Evolutionary conservation across 2,329 filamentous ascomycete species (phyloP).

Genomic region (Nemania bipapillata): DNA sequence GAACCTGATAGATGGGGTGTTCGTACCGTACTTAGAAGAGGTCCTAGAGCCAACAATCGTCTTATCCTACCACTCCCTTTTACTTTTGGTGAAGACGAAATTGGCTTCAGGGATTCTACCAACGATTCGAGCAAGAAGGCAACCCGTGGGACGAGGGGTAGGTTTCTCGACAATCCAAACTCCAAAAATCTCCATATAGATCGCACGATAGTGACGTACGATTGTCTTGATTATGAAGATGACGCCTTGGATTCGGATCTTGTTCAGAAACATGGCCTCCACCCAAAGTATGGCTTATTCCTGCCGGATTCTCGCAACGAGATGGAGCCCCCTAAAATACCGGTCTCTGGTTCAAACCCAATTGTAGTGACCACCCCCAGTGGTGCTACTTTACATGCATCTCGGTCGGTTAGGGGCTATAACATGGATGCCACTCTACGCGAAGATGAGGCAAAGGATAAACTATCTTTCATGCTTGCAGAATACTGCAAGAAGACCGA

Average conservation of each 20-base stretch:
- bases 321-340: slow-evolving; percentile 54
- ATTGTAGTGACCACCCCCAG: slow-evolving; percentile 62
- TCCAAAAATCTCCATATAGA: slow-evolving; percentile 66
- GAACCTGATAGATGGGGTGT: slow-evolving; percentile 65
- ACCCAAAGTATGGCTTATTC: slow-evolving; percentile 66
- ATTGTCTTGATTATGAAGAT: slow-evolving; percentile 61
- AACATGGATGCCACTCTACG: slow-evolving; percentile 49
- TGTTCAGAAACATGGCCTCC: slow-evolving; percentile 62
- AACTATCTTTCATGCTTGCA: slow-evolving; percentile 38
- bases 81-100: slow-evolving; percentile 64
- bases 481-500: slow-evolving; percentile 42
- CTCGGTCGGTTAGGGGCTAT: slow-evolving; percentile 53
- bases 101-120: slow-evolving; percentile 68
- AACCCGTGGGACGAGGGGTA: slow-evolving; percentile 64
- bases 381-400: slow-evolving; percentile 62
- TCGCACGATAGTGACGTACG: slow-evolving; percentile 64
- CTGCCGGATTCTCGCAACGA: slow-evolving; percentile 61
- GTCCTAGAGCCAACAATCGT: slow-evolving; percentile 61
- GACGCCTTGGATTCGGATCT: slow-evolving; percentile 64
- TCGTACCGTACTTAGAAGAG: slow-evolving; percentile 58
- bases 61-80: slow-evolving; percentile 64
- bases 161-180: slow-evolving; percentile 65
- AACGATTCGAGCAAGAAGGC: slow-evolving; percentile 66
- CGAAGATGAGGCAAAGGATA: slow-evolving; percentile 42
- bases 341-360: slow-evolving; percentile 60